Conservation (phyloP, 768 basidiomycete genomes). For the Hypholoma sublateritium region DNA sequence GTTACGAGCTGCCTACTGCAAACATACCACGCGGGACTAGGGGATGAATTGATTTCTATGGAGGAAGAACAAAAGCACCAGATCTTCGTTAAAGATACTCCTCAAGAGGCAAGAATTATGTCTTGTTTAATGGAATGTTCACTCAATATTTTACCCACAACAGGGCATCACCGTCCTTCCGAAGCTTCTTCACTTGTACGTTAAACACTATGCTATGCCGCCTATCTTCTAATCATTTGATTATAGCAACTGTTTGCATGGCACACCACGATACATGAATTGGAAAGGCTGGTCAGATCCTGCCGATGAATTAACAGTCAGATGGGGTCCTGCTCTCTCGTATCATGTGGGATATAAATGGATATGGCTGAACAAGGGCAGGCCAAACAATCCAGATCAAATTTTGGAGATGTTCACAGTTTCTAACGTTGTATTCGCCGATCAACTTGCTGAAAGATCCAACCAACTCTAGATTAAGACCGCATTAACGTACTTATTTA, state of each 20-base stretch:
- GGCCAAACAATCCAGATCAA: constrained; percentile 13
- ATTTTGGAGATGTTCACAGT: constrained; percentile 31
- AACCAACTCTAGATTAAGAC: not conserved
- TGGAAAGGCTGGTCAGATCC: constrained; percentile 49
- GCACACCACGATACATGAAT: constrained; percentile 38
- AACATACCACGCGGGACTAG: constrained; percentile 43
- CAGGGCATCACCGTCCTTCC: constrained; percentile 41
- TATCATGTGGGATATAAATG: constrained; percentile 50
- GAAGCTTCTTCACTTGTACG: constrained; percentile 52
- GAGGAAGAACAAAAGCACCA: constrained; percentile 35
- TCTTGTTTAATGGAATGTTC: not conserved
- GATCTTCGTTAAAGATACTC: constrained; percentile 34
- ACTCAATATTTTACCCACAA: not conserved
- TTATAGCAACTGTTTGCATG: constrained; percentile 42
- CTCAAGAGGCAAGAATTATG: constrained; percentile 31
- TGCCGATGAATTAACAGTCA: constrained; percentile 32
- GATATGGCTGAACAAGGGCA: constrained; percentile 45
- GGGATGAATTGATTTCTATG: constrained; percentile 35
- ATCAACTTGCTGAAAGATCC: constrained; percentile 27
- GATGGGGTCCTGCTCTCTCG: constrained; percentile 44
- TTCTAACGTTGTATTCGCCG: constrained; percentile 38
- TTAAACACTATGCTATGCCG: constrained; percentile 2
- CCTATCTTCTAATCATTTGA: not conserved
- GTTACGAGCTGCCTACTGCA: constrained; percentile 48
- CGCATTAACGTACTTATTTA: not conserved